Evolutionary conservation across 768 basidiomycete genomes (phyloP).

Genomic region (Russula vinacea): DNA sequence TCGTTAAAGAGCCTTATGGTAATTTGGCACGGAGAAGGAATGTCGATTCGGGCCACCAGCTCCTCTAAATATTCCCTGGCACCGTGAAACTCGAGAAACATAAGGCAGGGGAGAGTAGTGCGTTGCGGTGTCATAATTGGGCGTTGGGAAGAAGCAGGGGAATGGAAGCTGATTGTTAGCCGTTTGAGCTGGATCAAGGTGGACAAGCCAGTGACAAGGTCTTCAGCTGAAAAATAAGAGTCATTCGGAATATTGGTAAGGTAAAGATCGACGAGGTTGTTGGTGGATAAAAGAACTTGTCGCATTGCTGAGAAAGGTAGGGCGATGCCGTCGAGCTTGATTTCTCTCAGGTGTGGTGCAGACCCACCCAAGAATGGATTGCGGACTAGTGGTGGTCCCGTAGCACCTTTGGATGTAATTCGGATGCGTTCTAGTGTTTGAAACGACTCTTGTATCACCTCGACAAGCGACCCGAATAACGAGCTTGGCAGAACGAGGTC

Average conservation of each 20-base stretch:
- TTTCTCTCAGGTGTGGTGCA: background rate
- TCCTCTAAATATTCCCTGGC: conserved; percentile 12
- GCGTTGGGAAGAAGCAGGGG: background rate
- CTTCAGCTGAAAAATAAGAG: background rate
- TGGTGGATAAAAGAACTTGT: conserved; percentile 3
- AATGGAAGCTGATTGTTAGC: background rate
- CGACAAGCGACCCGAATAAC: conserved; percentile 27
- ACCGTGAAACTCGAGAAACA: background rate
- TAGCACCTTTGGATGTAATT: conserved; percentile 37
- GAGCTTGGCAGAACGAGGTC: background rate
- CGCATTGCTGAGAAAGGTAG: conserved; percentile 3
- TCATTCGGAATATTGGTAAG: background rate
- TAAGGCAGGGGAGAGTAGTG: background rate
- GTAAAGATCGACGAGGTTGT: background rate
- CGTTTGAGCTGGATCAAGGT: background rate
- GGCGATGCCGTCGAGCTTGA: background rate
- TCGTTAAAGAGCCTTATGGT: background rate
- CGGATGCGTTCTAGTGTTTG: conserved; percentile 17
- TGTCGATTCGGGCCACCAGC: background rate
- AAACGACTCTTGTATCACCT: conserved; percentile 34
- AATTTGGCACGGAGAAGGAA: background rate
- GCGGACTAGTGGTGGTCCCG: conserved; percentile 36
- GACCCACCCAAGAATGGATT: background rate
- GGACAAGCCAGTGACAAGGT: background rate
- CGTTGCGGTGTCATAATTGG: background rate